Evolutionary conservation across 495 filamentous ascomycete species (phyloP).

Genomic region (Talaromyces wortmannii): DNA sequence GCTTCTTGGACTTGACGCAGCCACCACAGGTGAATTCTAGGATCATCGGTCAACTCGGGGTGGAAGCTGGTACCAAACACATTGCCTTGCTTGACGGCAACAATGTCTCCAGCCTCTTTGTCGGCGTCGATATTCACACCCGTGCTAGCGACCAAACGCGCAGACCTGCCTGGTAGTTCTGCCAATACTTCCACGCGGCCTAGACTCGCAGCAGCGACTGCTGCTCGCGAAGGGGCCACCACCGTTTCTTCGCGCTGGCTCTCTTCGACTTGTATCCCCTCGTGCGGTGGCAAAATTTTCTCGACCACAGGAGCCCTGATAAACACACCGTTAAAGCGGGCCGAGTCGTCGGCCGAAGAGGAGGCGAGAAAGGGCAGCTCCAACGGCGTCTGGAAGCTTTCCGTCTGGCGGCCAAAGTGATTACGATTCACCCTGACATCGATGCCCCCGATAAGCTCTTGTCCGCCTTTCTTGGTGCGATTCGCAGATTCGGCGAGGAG

Average conservation of each 20-base stretch:
- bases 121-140: conserved; percentile 29
- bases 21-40: conserved; percentile 94
- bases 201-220: conserved; percentile 33
- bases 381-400: conserved; percentile 81
- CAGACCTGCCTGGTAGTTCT: conserved; percentile 40
- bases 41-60: conserved; percentile 85
- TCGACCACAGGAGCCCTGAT: conserved; percentile 94
- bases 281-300: conserved; percentile 55
- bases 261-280: conserved; percentile 45
- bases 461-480: conserved; percentile 81
- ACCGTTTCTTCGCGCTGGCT: conserved; percentile 50
- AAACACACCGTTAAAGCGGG: conserved; percentile 76
- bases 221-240: conserved; percentile 54
- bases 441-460: conserved; percentile 88
- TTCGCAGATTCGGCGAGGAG: conserved; percentile 85
- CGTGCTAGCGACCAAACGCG: conserved; percentile 25
- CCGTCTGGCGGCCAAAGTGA: conserved; percentile 88
- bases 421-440: conserved; percentile 92
- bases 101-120: conserved; percentile 65
- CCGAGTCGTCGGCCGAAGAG: conserved; percentile 3
- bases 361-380: conserved; percentile 63
- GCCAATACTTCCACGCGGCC: conserved; percentile 44
- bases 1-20: conserved; percentile 57
- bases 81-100: conserved; percentile 88
- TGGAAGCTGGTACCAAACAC: conserved; percentile 97